Evolutionary conservation across 306 rosid species (phyloP).

Genomic region (Styphnolobium japonicum): DNA sequence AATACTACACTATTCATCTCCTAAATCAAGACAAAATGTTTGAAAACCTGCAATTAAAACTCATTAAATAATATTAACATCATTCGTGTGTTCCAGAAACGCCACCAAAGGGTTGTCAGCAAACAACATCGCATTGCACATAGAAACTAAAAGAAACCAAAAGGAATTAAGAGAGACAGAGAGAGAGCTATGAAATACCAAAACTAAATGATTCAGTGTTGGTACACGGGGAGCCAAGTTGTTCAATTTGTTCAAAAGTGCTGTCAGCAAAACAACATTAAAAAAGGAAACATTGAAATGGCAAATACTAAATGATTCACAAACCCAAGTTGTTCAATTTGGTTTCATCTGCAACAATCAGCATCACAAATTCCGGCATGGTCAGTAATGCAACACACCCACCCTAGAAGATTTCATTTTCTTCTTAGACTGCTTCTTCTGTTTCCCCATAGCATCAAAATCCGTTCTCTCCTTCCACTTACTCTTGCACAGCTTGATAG

Average conservation of each 20-base stretch:
- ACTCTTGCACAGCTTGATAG: conserved; percentile 79
- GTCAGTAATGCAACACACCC: conserved; percentile 71
- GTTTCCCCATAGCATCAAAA: conserved; percentile 50
- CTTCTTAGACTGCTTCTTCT: conserved; percentile 65
- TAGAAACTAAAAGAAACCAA: neutral
- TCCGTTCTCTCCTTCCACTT: conserved; percentile 88
- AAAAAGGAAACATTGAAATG: neutral
- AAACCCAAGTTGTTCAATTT: neutral
- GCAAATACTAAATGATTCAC: neutral
- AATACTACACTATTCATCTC: neutral
- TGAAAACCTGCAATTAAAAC: neutral
- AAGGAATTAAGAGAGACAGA: too few relatives aligned
- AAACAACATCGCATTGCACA: neutral
- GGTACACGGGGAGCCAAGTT: too few relatives aligned
- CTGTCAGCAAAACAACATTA: neutral
- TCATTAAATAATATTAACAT: neutral
- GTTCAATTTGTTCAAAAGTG: too few relatives aligned
- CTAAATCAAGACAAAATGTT: neutral
- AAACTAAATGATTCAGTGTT: too few relatives aligned
- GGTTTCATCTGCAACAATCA: neutral
- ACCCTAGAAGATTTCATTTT: conserved; percentile 60
- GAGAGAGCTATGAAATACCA: too few relatives aligned
- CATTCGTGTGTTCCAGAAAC: too few relatives aligned
- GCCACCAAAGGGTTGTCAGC: neutral
- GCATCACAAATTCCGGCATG: neutral